These are phyloP conservation scores for Phialocephala sp. DNA, from an alignment of 2,329 filamentous ascomycete species.

Conservation along the genomic window DNA sequence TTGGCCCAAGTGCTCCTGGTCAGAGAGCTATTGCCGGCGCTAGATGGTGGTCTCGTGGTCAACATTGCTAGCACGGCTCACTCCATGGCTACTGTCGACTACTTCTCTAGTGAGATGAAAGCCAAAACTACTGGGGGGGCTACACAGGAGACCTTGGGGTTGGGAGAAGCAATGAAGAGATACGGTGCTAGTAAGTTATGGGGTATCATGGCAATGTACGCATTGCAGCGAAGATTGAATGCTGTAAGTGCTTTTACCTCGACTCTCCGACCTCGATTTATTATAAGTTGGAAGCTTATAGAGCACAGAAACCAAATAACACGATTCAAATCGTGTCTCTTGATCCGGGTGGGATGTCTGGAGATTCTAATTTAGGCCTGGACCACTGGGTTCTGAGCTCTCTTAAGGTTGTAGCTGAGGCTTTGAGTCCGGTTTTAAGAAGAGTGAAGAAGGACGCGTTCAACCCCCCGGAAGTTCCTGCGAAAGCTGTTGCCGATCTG, in stretches of 20 bases:
- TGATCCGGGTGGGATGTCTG: slow-evolving; percentile 17
- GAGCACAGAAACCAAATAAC: background rate
- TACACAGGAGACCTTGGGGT: background rate
- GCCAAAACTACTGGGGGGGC: background rate
- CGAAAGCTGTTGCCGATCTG: slow-evolving; percentile 14
- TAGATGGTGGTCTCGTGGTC: slow-evolving; percentile 7
- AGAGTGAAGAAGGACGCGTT: slow-evolving; percentile 7
- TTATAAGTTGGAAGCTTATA: background rate
- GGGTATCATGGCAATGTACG: slow-evolving; percentile 10
- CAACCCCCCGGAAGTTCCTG: slow-evolving; percentile 18
- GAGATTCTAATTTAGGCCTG: slow-evolving; percentile 1
- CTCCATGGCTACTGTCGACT: slow-evolving; percentile 1
- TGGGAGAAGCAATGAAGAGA: slow-evolving; percentile 14
- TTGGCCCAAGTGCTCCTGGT: slow-evolving; percentile 6
- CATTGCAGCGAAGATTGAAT: slow-evolving; percentile 6
- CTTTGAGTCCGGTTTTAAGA: slow-evolving; percentile 5
- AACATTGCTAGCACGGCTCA: slow-evolving; percentile 15
- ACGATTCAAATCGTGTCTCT: background rate
- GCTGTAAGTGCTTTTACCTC: background rate
- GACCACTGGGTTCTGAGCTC: slow-evolving; percentile 12
- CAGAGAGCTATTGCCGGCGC: slow-evolving; percentile 8
- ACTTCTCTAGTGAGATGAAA: background rate
- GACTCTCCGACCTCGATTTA: background rate
- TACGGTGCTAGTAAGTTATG: slow-evolving; percentile 17
- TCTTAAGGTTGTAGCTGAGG: background rate